These are phyloP conservation scores for Paramecium tetraurelia DNA, from an alignment of 73 alveolate genomes.

Conservation along the genomic window DNA sequence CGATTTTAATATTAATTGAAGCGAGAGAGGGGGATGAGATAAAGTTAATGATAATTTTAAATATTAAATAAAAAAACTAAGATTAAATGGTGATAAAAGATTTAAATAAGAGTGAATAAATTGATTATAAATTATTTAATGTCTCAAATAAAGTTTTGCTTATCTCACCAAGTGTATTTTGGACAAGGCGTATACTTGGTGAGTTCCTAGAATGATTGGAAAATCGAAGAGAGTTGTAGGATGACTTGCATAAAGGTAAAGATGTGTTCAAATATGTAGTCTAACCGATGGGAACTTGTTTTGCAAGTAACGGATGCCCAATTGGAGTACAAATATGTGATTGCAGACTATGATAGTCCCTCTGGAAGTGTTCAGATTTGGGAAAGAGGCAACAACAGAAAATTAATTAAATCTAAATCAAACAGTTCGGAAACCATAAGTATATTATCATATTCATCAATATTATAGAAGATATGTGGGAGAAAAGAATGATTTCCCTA, in stretches of 20 bases:
- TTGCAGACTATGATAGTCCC: neutral
- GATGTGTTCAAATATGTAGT: neutral
- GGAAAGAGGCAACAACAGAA: neutral
- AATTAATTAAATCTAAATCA: neutral
- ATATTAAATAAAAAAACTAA: neutral
- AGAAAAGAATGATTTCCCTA: neutral
- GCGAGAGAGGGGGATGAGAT: neutral
- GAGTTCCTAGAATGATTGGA: neutral
- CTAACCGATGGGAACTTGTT: neutral
- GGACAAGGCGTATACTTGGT: neutral
- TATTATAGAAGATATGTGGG: conserved; percentile 7
- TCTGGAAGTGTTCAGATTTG: neutral
- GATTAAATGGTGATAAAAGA: neutral
- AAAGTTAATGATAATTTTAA: neutral
- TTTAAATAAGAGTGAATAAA: neutral
- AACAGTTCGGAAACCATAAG: neutral
- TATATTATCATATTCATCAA: neutral
- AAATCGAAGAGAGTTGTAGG: neutral
- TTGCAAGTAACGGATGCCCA: neutral
- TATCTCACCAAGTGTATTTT: neutral
- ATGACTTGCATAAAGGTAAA: neutral
- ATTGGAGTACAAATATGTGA: neutral
- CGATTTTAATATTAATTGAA: neutral
- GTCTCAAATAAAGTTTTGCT: neutral
- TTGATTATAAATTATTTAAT: neutral